A percentile compares a stretch with the other conserved stretches of the same genome.
These are phyloP conservation scores for Pythium brachiatum DNA, from an alignment of 352 stramenopile species.

Conservation along the genomic window DNA sequence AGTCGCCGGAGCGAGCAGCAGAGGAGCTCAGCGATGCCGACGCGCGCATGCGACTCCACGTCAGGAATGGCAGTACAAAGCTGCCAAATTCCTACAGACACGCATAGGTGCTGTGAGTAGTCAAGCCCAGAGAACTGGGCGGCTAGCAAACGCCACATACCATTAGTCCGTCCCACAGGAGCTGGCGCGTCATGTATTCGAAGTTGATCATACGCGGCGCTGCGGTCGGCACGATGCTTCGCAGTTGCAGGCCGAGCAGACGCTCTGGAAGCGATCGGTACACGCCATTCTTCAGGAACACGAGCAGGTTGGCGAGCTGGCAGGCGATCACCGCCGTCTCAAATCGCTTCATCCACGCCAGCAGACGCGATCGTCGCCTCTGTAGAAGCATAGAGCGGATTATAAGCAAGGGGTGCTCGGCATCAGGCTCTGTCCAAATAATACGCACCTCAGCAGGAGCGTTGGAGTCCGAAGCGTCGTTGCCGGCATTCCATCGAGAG, in stretches of 20 bases:
- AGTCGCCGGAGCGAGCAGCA: slow-evolving; percentile 6
- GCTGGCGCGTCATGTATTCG: slow-evolving; percentile 84
- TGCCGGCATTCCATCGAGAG: slow-evolving; percentile 34
- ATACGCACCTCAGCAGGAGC: slow-evolving; percentile 16
- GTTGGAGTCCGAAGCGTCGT: slow-evolving; percentile 4
- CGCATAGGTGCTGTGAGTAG: neutral
- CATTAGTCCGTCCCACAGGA: slow-evolving; percentile 83
- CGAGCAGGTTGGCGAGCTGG: slow-evolving; percentile 69
- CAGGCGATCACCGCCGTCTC: slow-evolving; percentile 65
- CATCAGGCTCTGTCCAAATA: too few relatives aligned
- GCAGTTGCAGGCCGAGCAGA: slow-evolving; percentile 64
- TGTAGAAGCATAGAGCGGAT: slow-evolving; percentile 8
- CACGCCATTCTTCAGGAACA: slow-evolving; percentile 66
- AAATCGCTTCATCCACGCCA: slow-evolving; percentile 66
- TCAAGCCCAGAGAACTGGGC: neutral
- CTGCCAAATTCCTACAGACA: slow-evolving; percentile 71
- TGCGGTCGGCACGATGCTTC: slow-evolving; percentile 52
- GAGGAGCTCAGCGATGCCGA: slow-evolving; percentile 8
- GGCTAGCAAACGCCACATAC: slow-evolving; percentile 26
- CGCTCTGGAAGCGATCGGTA: slow-evolving; percentile 77
- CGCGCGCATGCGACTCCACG: slow-evolving; percentile 48
- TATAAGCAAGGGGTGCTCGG: too few relatives aligned
- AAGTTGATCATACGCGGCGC: slow-evolving; percentile 76
- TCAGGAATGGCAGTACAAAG: slow-evolving; percentile 71
- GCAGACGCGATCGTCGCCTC: slow-evolving; percentile 31